phyloP scores from a whole-genome alignment of 1,139 yeast genomes.

The Hansenula anomala region DNA sequence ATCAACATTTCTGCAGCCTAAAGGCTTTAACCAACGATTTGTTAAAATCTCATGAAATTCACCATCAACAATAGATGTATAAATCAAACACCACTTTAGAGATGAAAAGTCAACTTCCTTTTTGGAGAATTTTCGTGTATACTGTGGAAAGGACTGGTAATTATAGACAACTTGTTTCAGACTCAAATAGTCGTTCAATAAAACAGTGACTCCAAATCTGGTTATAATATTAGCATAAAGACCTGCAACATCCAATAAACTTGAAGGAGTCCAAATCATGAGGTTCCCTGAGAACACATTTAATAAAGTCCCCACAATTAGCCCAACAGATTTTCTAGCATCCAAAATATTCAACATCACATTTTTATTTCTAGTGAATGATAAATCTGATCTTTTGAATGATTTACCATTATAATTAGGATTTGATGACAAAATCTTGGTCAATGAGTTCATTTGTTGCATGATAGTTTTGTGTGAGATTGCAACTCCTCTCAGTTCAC shows the following conservation, averaged over 20 bases:
- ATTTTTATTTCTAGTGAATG: constrained; percentile 28
- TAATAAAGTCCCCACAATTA: constrained; percentile 75
- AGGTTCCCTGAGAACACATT: constrained; percentile 84
- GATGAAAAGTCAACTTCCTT: constrained; percentile 74
- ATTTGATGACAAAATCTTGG: constrained; percentile 60
- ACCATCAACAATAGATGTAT: constrained; percentile 89
- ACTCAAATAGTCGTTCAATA: constrained; percentile 86
- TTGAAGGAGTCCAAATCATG: constrained; percentile 74
- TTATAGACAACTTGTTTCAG: constrained; percentile 89
- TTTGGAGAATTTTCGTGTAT: constrained; percentile 76
- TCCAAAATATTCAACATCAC: constrained; percentile 72
- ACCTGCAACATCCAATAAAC: constrained; percentile 77
- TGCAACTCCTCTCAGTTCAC: constrained; percentile 91
- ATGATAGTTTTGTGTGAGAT: constrained; percentile 82
- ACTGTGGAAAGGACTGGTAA: constrained; percentile 85
- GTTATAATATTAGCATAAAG: constrained; percentile 80
- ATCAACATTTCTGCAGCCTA: constrained; percentile 77
- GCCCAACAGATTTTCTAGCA: constrained; percentile 81
- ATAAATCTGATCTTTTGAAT: constrained; percentile 33
- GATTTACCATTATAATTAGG: constrained; percentile 37
- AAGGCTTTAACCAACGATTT: constrained; percentile 87
- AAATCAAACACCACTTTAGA: constrained; percentile 85
- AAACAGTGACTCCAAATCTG: constrained; percentile 61
- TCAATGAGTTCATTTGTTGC: constrained; percentile 80
- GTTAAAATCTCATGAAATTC: constrained; percentile 88